Percentiles rank a stretch among this genome's conserved stretches.
Evolutionary conservation across 148 eudicot genomes (phyloP).

Genomic region (Suaeda aralocaspica): DNA sequence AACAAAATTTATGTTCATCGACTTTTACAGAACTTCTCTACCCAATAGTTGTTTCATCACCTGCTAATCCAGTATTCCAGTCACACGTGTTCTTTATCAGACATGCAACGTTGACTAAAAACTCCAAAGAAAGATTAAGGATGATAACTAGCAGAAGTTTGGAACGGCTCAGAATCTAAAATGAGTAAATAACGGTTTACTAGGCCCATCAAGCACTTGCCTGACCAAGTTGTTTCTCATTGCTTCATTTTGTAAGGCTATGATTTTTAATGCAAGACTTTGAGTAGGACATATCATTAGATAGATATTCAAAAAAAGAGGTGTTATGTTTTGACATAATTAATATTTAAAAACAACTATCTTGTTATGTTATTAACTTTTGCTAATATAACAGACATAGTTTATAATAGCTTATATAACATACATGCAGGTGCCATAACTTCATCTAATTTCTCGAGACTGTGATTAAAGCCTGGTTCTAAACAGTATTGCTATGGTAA

Average conservation of each 20-base stretch:
- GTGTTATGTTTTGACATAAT: neutral
- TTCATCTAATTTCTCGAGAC: too few relatives aligned
- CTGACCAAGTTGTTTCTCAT: neutral
- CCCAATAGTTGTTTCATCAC: neutral
- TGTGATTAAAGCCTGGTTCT: too few relatives aligned
- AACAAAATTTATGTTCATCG: neutral
- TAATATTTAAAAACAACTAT: too few relatives aligned
- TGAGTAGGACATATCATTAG: neutral
- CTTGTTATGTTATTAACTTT: too few relatives aligned
- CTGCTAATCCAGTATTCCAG: too few relatives aligned
- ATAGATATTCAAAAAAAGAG: too few relatives aligned
- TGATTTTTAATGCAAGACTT: neutral
- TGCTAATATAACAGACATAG: too few relatives aligned
- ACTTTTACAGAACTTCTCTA: neutral
- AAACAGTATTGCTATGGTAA: too few relatives aligned
- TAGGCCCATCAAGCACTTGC: neutral
- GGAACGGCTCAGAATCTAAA: neutral
- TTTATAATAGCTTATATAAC: too few relatives aligned
- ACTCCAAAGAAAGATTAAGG: neutral
- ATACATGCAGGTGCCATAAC: too few relatives aligned
- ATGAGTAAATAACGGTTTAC: neutral
- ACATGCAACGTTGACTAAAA: neutral
- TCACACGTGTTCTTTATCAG: neutral
- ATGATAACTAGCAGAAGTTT: neutral
- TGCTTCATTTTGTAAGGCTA: neutral